phyloP scores from a whole-genome alignment of 805 yeast species.

The Blastobotrys terrestris region DNA sequence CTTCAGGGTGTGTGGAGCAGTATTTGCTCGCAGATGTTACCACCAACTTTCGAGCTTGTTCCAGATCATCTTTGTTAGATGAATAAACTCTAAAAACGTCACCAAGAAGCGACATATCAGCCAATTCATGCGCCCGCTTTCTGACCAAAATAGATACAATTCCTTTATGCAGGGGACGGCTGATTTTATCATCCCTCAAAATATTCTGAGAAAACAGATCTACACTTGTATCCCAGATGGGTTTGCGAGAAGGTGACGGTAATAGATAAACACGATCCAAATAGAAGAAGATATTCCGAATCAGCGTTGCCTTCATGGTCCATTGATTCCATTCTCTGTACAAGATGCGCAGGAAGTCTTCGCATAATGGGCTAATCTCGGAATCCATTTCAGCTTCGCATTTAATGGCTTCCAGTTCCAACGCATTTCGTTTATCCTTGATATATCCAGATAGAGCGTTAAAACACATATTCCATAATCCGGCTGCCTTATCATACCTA shows the following conservation, averaged over 20 bases:
- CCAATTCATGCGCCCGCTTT: background rate
- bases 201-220: constrained; percentile 9
- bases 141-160: background rate
- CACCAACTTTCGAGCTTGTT: background rate
- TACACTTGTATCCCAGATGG: constrained; percentile 18
- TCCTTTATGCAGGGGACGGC: background rate
- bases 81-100: background rate
- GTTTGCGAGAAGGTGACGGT: constrained; percentile 5
- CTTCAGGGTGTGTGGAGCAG: background rate
- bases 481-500: constrained; percentile 21
- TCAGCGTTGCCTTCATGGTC: constrained; percentile 17
- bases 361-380: background rate
- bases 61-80: background rate
- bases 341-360: constrained; percentile 1
- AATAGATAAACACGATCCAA: constrained; percentile 27
- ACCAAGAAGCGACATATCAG: background rate
- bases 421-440: background rate
- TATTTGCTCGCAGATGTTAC: background rate
- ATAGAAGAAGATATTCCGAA: constrained; percentile 26
- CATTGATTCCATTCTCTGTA: constrained; percentile 15
- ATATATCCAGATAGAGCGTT: constrained; percentile 13
- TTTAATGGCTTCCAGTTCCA: background rate
- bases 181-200: background rate
- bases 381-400: background rate
- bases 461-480: constrained; percentile 20